phyloP scores from a whole-genome alignment of 768 basidiomycete species.

The Boletus huronensis region DNA sequence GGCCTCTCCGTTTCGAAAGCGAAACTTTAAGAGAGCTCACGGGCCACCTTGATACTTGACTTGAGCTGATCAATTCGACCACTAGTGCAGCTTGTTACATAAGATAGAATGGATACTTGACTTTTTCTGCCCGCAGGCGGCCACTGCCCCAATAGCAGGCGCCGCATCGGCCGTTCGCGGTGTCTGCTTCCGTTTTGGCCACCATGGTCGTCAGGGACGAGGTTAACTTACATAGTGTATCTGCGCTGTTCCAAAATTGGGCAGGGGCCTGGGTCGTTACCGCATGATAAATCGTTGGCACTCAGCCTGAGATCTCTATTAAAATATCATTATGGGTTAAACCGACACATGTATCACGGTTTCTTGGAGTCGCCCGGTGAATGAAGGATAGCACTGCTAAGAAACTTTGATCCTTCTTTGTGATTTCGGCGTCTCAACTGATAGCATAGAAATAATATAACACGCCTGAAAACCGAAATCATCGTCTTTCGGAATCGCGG shows the following conservation, averaged over 20 bases:
- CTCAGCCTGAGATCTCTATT: conserved; percentile 5
- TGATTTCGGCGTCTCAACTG: too few species aligned
- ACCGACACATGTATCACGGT: too few species aligned
- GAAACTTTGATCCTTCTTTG: too few species aligned
- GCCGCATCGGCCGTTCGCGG: conserved; percentile 1
- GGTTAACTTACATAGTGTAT: background rate
- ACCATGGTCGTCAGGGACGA: background rate
- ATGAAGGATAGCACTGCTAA: too few species aligned
- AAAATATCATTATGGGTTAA: background rate
- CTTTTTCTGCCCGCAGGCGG: background rate
- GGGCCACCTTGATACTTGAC: background rate
- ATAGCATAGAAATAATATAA: too few species aligned
- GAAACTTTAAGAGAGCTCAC: conserved; percentile 1
- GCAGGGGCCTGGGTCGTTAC: background rate
- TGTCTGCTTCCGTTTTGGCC: too few species aligned
- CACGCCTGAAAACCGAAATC: too few species aligned
- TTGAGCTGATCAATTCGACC: background rate
- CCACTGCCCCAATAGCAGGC: background rate
- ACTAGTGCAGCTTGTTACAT: background rate
- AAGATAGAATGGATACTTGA: background rate
- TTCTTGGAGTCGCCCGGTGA: too few species aligned
- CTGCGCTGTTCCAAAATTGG: background rate
- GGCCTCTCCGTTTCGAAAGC: too few species aligned
- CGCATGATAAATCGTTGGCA: conserved; percentile 1
- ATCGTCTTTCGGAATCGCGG: too few species aligned